Conservation (phyloP, 768 basidiomycete genomes). For the Russula earlei region DNA sequence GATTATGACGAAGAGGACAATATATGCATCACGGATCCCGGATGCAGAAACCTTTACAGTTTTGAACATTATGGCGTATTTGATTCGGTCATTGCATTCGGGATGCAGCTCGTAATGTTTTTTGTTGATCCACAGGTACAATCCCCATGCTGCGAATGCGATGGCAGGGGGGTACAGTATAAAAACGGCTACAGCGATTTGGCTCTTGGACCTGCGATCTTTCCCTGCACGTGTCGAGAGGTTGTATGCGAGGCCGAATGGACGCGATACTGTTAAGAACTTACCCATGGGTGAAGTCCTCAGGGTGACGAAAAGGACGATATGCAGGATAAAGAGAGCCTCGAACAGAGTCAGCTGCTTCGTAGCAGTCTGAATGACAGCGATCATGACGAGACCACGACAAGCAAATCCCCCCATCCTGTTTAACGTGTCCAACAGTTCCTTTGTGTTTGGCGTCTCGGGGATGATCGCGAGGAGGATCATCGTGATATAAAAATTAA, state of each 20-base stretch:
- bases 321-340: constrained; percentile 8
- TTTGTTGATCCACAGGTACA: constrained; percentile 2
- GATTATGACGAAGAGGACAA: background rate
- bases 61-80: constrained; percentile 9
- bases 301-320: constrained; percentile 12
- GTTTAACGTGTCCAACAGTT: background rate
- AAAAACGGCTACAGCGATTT: constrained; percentile 3
- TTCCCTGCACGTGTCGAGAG: background rate
- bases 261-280: background rate
- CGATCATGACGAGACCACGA: constrained; percentile 11
- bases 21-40: constrained; percentile 8
- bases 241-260: background rate
- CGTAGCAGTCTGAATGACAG: background rate
- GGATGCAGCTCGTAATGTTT: background rate
- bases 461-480: constrained; percentile 4
- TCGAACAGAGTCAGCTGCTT: constrained; percentile 2
- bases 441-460: background rate
- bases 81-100: background rate
- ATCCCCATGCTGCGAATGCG: constrained; percentile 4
- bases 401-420: constrained; percentile 1
- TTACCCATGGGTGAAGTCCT: constrained; percentile 6
- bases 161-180: background rate
- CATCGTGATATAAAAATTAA: constrained; percentile 15
- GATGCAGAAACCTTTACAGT: constrained; percentile 1
- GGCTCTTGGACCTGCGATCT: constrained; percentile 6